Evolutionary conservation across 2,329 filamentous ascomycete species (phyloP).

Genomic region (Aspergillus sp.): DNA sequence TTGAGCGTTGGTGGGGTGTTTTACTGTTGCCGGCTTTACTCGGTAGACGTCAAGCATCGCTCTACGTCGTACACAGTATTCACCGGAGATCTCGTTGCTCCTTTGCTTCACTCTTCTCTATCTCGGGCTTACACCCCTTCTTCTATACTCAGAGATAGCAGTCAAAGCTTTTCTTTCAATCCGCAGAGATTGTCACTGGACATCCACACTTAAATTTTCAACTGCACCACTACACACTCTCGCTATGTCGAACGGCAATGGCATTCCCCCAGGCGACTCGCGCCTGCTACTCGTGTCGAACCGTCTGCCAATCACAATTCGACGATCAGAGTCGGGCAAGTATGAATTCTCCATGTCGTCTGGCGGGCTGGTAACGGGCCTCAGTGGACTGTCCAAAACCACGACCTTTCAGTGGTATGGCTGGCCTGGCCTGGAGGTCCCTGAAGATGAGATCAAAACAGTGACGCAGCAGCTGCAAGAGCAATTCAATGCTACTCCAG

Average conservation of each 20-base stretch:
- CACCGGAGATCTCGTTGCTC: too few species aligned
- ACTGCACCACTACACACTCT: not conserved
- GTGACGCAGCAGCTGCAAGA: slow-evolving; percentile 69
- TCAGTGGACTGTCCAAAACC: slow-evolving; percentile 79
- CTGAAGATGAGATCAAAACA: slow-evolving; percentile 63
- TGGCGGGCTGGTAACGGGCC: slow-evolving; percentile 79
- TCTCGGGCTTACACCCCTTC: too few species aligned
- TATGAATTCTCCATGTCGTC: slow-evolving; percentile 92
- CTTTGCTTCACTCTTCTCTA: too few species aligned
- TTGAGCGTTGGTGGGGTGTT: too few species aligned
- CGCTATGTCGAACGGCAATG: slow-evolving; percentile 3
- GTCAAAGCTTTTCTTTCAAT: not conserved
- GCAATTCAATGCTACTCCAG: slow-evolving; percentile 75
- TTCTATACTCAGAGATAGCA: too few species aligned
- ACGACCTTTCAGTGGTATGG: slow-evolving; percentile 95
- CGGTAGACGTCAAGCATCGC: too few species aligned
- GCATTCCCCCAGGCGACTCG: slow-evolving; percentile 13
- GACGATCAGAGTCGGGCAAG: slow-evolving; percentile 74
- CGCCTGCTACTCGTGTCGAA: slow-evolving; percentile 78
- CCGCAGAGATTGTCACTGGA: too few species aligned
- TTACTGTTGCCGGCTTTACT: not conserved
- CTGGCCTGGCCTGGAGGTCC: slow-evolving; percentile 85
- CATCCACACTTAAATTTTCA: too few species aligned
- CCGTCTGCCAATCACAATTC: slow-evolving; percentile 87
- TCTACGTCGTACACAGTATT: too few species aligned